Evolutionary conservation across 2,329 filamentous ascomycete genomes (phyloP).

Genomic region (Exophiala calicioides): DNA sequence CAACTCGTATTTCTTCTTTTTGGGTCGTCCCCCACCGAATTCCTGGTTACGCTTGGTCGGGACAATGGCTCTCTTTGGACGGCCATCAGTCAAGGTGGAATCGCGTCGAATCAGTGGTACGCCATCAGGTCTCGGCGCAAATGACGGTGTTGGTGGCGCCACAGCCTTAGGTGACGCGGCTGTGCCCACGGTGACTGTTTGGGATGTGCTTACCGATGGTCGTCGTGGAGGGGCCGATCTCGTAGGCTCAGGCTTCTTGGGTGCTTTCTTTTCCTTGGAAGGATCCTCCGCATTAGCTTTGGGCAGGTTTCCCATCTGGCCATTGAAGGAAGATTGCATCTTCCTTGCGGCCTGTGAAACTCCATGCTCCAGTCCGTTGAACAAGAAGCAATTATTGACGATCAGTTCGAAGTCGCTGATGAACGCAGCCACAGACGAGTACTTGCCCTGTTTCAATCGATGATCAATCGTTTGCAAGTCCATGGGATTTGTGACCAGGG

Average conservation of each 20-base stretch:
- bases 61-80: slow-evolving; percentile 91
- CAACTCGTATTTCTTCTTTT: slow-evolving; percentile 84
- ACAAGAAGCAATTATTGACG: slow-evolving; percentile 73
- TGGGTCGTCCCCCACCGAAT: slow-evolving; percentile 78
- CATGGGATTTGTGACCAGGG: slow-evolving; percentile 74
- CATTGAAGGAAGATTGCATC: slow-evolving; percentile 60
- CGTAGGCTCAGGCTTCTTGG: slow-evolving; percentile 42
- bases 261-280: slow-evolving; percentile 60
- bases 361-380: slow-evolving; percentile 78
- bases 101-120: slow-evolving; percentile 82
- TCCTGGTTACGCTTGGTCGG: slow-evolving; percentile 92
- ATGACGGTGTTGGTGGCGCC: slow-evolving; percentile 56
- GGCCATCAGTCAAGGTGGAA: slow-evolving; percentile 73
- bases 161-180: slow-evolving; percentile 48
- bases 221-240: slow-evolving; percentile 50
- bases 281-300: slow-evolving; percentile 59
- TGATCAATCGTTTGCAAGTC: slow-evolving; percentile 81
- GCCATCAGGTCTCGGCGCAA: slow-evolving; percentile 75
- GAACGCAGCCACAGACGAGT: slow-evolving; percentile 70
- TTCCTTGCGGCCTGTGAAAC: slow-evolving; percentile 69
- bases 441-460: slow-evolving; percentile 71
- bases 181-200: slow-evolving; percentile 29
- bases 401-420: slow-evolving; percentile 74
- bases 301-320: slow-evolving; percentile 62
- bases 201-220: slow-evolving; percentile 47